phyloP scores from a whole-genome alignment of 768 basidiomycete genomes.

The Infundibulicybe gibba region DNA sequence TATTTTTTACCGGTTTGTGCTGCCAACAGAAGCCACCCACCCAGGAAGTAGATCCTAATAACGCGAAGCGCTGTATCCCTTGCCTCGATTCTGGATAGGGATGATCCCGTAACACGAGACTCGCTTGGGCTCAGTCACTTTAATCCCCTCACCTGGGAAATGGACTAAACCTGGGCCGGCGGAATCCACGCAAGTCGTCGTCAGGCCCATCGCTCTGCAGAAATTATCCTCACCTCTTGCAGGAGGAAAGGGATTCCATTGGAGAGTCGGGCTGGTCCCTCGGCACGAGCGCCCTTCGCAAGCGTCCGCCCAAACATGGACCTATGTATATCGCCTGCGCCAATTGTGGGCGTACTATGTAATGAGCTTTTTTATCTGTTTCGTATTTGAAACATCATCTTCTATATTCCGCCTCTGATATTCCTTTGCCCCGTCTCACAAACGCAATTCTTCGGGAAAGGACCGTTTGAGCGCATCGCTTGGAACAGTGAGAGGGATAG shows the following conservation, averaged over 20 bases:
- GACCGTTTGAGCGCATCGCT: conserved; percentile 43
- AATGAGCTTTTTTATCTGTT: conserved; percentile 35
- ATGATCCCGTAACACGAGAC: conserved; percentile 49
- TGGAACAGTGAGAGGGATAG: conserved; percentile 36
- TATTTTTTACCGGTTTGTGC: too few relatives aligned
- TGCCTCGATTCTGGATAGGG: conserved; percentile 40
- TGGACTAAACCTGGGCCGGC: conserved; percentile 26
- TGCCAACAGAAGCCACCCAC: too few relatives aligned
- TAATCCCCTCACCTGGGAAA: conserved; percentile 7
- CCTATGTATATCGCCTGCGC: background rate
- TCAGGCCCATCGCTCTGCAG: background rate
- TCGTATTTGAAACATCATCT: conserved; percentile 41
- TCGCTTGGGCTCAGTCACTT: background rate
- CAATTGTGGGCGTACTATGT: conserved; percentile 37
- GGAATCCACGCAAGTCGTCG: conserved; percentile 14
- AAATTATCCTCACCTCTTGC: conserved; percentile 50
- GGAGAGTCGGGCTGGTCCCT: conserved; percentile 45
- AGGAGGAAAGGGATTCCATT: conserved; percentile 54
- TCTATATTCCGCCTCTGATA: conserved; percentile 40
- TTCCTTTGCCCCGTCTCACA: conserved; percentile 38
- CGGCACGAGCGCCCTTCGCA: conserved; percentile 54
- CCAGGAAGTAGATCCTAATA: too few relatives aligned
- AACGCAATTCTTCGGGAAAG: conserved; percentile 36
- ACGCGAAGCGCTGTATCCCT: too few relatives aligned
- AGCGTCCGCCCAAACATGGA: background rate